Evolutionary conservation across 2,329 filamentous ascomycete species (phyloP).

Genomic region (Aspergillus brunneoviolaceus): DNA sequence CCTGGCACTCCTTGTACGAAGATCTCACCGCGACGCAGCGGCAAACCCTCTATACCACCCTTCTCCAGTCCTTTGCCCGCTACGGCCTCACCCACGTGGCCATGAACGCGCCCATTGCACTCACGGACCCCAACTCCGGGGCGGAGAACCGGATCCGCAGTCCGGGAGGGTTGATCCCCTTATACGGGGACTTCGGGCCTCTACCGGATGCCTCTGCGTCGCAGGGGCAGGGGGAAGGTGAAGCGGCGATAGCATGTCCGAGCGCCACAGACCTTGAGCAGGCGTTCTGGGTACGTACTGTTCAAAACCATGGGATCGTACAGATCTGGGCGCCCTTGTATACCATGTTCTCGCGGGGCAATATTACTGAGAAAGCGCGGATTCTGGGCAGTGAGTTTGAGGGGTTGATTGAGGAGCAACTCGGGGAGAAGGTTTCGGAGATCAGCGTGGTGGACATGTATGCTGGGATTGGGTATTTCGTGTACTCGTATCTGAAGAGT

Average conservation of each 20-base stretch:
- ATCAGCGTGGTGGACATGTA: conserved; percentile 71
- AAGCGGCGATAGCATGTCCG: conserved; percentile 29
- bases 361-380: conserved; percentile 82
- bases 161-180: conserved; percentile 66
- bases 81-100: conserved; percentile 56
- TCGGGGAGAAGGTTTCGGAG: conserved; percentile 25
- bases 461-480: conserved; percentile 91
- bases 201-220: conserved; percentile 10
- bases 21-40: conserved; percentile 29
- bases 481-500: conserved; percentile 74
- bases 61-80: conserved; percentile 41
- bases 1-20: conserved; percentile 31
- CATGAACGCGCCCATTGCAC: conserved; percentile 57
- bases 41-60: conserved; percentile 42
- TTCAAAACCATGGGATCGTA: conserved; percentile 72
- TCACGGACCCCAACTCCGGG: conserved; percentile 24
- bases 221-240: conserved; percentile 16
- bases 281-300: conserved; percentile 76
- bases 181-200: conserved; percentile 74
- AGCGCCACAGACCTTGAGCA: conserved; percentile 56
- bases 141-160: conserved; percentile 70
- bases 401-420: conserved; percentile 29
- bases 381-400: conserved; percentile 53
- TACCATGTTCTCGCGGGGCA: conserved; percentile 94
- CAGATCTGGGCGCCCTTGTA: conserved; percentile 87